Evolutionary conservation across 805 yeast genomes (phyloP).

Genomic region (Hanseniaspora osmophila): DNA sequence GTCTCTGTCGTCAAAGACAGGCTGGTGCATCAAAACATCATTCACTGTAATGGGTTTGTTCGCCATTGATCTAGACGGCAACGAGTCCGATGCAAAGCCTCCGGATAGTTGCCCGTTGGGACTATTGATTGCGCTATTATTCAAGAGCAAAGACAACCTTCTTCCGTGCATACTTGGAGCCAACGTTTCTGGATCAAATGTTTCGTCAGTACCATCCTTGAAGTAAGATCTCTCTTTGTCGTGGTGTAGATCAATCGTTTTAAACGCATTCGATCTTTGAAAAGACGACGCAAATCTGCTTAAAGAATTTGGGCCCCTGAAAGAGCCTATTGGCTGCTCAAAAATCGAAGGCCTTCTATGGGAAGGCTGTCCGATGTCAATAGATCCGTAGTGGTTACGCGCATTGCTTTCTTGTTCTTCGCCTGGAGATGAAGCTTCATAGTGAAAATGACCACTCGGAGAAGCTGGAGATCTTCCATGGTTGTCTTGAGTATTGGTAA

Average conservation of each 20-base stretch:
- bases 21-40: slow-evolving; percentile 5
- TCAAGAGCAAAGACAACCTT: slow-evolving; percentile 42
- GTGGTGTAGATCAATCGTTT: slow-evolving; percentile 33
- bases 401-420: slow-evolving; percentile 1
- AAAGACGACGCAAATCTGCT: slow-evolving; percentile 70
- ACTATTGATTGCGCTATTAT: slow-evolving; percentile 1
- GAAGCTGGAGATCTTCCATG: not conserved
- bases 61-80: slow-evolving; percentile 1
- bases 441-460: not conserved
- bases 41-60: slow-evolving; percentile 6
- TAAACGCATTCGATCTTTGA: slow-evolving; percentile 65
- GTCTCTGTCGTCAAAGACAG: not conserved
- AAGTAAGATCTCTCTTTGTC: slow-evolving; percentile 45
- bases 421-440: not conserved
- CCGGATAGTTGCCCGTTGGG: too few species aligned
- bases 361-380: slow-evolving; percentile 1
- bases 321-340: slow-evolving; percentile 40
- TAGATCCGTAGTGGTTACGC: not conserved
- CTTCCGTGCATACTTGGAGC: slow-evolving; percentile 55
- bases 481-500: not conserved
- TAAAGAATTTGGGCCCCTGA: slow-evolving; percentile 52
- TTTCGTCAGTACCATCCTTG: slow-evolving; percentile 40
- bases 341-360: slow-evolving; percentile 27
- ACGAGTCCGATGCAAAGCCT: too few species aligned
- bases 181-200: slow-evolving; percentile 53